A percentile compares a stretch with the other conserved stretches of the same genome.
phyloP scores from a whole-genome alignment of 2,329 filamentous ascomycete genomes.

The Dothideomycetidae sp. region DNA sequence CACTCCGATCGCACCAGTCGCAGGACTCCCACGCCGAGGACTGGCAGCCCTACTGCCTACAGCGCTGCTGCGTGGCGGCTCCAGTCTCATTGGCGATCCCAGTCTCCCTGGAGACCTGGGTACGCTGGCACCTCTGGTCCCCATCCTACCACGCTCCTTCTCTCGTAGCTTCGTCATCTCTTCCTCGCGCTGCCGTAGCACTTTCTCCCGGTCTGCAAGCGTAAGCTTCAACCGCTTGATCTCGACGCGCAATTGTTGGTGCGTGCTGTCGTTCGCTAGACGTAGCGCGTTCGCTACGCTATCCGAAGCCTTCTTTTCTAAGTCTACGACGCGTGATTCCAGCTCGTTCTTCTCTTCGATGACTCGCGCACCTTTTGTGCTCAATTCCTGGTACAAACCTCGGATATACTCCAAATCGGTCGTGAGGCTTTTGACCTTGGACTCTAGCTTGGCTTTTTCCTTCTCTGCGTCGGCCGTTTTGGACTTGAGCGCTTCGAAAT shows the following conservation, averaged over 20 bases:
- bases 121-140: conserved; percentile 23
- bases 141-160: conserved; percentile 20
- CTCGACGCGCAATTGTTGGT: conserved; percentile 15
- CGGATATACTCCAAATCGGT: conserved; percentile 44
- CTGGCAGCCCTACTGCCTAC: conserved; percentile 18
- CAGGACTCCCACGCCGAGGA: conserved; percentile 20
- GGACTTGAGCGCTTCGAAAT: conserved; percentile 18
- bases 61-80: conserved; percentile 10
- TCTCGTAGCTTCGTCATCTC: conserved; percentile 22
- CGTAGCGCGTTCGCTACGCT: conserved; percentile 17
- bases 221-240: conserved; percentile 17
- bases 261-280: conserved; percentile 15
- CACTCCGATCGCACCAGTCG: conserved; percentile 10
- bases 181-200: conserved; percentile 21
- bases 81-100: conserved; percentile 20
- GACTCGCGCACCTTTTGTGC: conserved; percentile 33
- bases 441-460: conserved; percentile 15
- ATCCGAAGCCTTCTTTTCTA: conserved; percentile 17
- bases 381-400: conserved; percentile 45
- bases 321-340: conserved; percentile 20
- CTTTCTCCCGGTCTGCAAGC: conserved; percentile 18
- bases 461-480: conserved; percentile 13
- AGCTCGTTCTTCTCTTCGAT: conserved; percentile 35
- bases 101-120: conserved; percentile 22
- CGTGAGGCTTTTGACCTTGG: conserved; percentile 23